Percentiles rank a stretch among this genome's conserved stretches.
Conservation (phyloP, 139 green algal species). For the Volvox reticuliferus region DNA sequence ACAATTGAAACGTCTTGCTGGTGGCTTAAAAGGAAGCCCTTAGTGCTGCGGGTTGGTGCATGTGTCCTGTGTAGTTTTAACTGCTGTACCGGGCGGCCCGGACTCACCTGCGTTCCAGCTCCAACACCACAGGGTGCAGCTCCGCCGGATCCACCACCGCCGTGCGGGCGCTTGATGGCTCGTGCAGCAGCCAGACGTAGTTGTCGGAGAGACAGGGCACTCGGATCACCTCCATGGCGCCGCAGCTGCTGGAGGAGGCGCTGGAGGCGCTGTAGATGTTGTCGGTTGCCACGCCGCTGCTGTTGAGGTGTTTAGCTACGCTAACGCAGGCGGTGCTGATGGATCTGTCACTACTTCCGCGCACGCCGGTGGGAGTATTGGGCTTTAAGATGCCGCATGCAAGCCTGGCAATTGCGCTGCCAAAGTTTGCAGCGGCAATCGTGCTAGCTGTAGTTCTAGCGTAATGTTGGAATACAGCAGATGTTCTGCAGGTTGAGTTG, state of each 20-base stretch:
- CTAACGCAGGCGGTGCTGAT: background rate
- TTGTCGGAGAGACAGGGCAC: slow-evolving; percentile 77
- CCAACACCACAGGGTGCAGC: slow-evolving; percentile 69
- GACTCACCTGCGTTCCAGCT: slow-evolving; percentile 70
- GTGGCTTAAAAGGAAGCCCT: too few relatives aligned
- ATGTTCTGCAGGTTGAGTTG: background rate
- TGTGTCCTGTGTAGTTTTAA: too few relatives aligned
- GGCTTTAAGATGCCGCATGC: background rate
- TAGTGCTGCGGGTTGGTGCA: too few relatives aligned
- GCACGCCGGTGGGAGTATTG: background rate
- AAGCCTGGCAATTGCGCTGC: background rate
- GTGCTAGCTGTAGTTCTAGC: background rate
- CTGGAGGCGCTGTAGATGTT: background rate
- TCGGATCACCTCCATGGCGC: slow-evolving; percentile 51
- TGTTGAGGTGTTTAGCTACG: background rate
- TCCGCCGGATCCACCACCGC: slow-evolving; percentile 92
- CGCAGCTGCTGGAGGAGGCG: background rate
- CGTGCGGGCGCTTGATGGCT: slow-evolving; percentile 63
- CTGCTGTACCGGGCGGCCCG: too few relatives aligned
- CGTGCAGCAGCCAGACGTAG: slow-evolving; percentile 85
- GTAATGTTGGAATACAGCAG: background rate
- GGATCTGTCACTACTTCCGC: background rate
- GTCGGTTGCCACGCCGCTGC: background rate
- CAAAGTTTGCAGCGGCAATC: background rate
- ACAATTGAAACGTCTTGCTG: too few relatives aligned